Percentiles rank a stretch among this genome's conserved stretches.
These are phyloP conservation scores for Chamaenerion angustifolium DNA, from an alignment of 345 rosid genomes.

Conservation along the genomic window DNA sequence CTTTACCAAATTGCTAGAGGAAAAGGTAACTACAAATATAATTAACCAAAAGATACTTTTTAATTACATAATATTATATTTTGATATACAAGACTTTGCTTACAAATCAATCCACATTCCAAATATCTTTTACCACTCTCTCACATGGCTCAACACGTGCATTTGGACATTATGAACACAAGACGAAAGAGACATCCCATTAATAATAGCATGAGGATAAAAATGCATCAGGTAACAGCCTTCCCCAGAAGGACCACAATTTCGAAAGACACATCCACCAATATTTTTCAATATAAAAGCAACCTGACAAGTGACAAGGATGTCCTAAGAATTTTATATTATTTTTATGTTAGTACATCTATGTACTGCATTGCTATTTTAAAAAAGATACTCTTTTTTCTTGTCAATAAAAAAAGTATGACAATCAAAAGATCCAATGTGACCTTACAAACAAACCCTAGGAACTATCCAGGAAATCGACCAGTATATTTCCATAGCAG, in stretches of 20 bases:
- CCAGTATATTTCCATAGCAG: too few relatives aligned
- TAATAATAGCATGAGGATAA: neutral
- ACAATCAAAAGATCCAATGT: too few relatives aligned
- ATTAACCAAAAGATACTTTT: neutral
- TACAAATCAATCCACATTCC: neutral
- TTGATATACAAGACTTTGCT: neutral
- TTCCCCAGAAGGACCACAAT: neutral
- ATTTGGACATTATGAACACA: neutral
- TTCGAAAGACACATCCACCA: neutral
- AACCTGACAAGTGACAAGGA: too few relatives aligned
- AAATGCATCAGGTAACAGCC: slow-evolving; percentile 4
- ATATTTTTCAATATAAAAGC: too few relatives aligned
- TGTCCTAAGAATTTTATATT: too few relatives aligned
- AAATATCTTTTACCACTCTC: neutral
- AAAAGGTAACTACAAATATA: neutral
- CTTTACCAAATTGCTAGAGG: too few relatives aligned
- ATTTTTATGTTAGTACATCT: too few relatives aligned
- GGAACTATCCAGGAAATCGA: too few relatives aligned
- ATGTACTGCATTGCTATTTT: too few relatives aligned
- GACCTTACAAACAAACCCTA: too few relatives aligned
- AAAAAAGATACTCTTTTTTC: too few relatives aligned
- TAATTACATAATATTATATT: neutral
- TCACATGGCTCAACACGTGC: slow-evolving; percentile 7
- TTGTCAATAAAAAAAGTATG: too few relatives aligned
- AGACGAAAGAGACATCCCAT: slow-evolving; percentile 7